Evolutionary conservation across 1,284 basidiomycete genomes (phyloP).

Genomic region (Coniophora puteana): DNA sequence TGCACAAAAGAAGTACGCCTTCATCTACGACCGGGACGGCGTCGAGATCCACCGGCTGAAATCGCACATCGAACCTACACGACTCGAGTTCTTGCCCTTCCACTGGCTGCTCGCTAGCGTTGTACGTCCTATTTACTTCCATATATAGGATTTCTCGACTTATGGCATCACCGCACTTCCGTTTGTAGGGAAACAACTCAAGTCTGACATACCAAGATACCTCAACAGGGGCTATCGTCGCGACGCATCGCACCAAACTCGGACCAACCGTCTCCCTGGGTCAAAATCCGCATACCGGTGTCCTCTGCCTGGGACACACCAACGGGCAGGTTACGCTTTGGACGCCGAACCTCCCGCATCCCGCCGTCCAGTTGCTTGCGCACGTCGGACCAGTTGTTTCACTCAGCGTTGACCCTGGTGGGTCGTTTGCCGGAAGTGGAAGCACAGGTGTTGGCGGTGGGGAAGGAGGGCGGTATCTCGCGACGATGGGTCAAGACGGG

Average conservation of each 20-base stretch:
- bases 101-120: conserved; percentile 92
- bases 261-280: conserved; percentile 87
- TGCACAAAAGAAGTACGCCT: conserved; percentile 95
- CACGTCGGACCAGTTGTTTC: conserved; percentile 87
- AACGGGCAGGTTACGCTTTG: conserved; percentile 92
- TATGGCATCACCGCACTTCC: conserved; percentile 2
- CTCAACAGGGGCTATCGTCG: conserved; percentile 86
- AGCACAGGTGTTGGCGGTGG: too few species aligned
- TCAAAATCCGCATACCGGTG: conserved; percentile 90
- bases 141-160: too few species aligned
- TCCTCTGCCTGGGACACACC: conserved; percentile 91
- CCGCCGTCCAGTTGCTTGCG: conserved; percentile 89
- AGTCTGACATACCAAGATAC: conserved; percentile 98
- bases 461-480: conserved; percentile 94
- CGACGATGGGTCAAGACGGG: conserved; percentile 86
- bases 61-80: conserved; percentile 86
- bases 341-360: conserved; percentile 92
- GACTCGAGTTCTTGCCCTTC: conserved; percentile 92
- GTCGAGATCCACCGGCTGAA: conserved; percentile 88
- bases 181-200: conserved; percentile 74
- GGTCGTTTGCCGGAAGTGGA: too few species aligned
- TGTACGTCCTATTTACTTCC: conserved; percentile 41
- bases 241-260: conserved; percentile 88
- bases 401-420: conserved; percentile 81
- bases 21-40: conserved; percentile 93